Base-by-base conservation (phyloP, 208 protist genomes). In the Leishmania mexicana region DNA sequence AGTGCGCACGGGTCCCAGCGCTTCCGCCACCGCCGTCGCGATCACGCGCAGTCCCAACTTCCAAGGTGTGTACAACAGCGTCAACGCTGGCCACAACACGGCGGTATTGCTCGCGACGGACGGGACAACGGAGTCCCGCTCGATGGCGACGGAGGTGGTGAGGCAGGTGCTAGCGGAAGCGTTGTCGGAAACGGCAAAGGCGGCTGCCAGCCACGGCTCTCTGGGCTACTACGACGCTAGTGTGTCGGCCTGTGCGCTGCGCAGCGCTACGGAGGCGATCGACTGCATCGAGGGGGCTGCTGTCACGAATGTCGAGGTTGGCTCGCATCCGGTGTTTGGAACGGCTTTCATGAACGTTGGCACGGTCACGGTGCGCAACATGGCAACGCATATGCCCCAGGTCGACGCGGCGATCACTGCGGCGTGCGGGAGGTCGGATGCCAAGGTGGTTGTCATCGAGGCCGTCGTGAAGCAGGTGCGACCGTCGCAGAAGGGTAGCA, bases 391-490 rank as follows among this genome's bases (percentile, higher is more conserved):
- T 45, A 81, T 85, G 75, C 71, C 51, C 31, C 38, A 85, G 57
- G 79, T 89, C 60, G 68, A 86, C n/a, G 73, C 71, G 15, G 81
- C 80, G 10, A 80, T 92, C 42, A 57, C 83, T 60, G 71, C 31
- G 31, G 83, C 80, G 47, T 85, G 57, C 49, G 83, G 38, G 45
- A 85, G 57, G 58, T 76, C 70, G n/a, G 81, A 86, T 47, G 80
- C 79, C 19, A 81, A 85, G 28, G 81, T 92, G 10, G 68, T 87
- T 17, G 84, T 89, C 11, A 78, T 89, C 24, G 83, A 93, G 54
- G 83, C 88, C n/a, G 75, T 94, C 5, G 68, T 92, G 42, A 94
- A 94, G 79, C 91, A 94, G 87, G 49, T 88, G 28, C 89, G 88
- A 11, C 81, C 83, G 6, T 62, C 76, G 40, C 71, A 86, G 74